Evolutionary conservation across 225 moss, liverwort and hornwort species (phyloP), one percentile per base, ranked within the genome.

Genomic region (Sphagnum tenellum): DNA sequence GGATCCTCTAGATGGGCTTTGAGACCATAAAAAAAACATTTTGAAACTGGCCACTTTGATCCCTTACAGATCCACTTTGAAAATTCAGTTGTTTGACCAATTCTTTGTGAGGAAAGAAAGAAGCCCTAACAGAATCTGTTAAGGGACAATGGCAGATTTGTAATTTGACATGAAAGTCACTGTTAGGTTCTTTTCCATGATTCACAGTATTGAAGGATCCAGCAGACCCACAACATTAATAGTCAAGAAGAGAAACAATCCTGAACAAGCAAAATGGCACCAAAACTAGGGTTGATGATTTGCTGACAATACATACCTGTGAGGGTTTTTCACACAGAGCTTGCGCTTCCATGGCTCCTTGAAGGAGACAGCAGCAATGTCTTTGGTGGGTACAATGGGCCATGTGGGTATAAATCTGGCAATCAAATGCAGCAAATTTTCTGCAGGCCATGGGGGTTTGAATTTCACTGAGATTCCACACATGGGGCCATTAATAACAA

Each of bases 341-440:
- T 84, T 77, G 7, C 92, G 86, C 67, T 96, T 96, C 95, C 88
- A 96, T 10, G 80, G 69, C 62, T 79, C 88, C 73, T 77, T 86
- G 81, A 92, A 89, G 70, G 95, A 96, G 59, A 89, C 82, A 3
- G 88, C 73, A 58, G 86, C 82, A 49, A 92, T 88, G 56, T 92
- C 88, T 72, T 96, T 96, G 0, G 83, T 85, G 60, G 92, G 92
- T 66, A 96, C 88, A 7, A 92, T 65, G 0, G 89, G 78, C 82
- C 86, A 86, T 2, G 78, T 86, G 7, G 86, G 82, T 55, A 86
- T 71, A 47, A 77, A 69, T 61, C 87, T 72, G 55, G 83, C 85
- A 29, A 94, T 69, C 47, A 87, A 78, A 47, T 72, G 48, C 8
- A 94, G 89, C 5, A 94, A 2, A 50, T 73, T 68, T 65, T 91